Conservation (phyloP, 768 basidiomycete genomes). For the Tylopilus balloui region DNA sequence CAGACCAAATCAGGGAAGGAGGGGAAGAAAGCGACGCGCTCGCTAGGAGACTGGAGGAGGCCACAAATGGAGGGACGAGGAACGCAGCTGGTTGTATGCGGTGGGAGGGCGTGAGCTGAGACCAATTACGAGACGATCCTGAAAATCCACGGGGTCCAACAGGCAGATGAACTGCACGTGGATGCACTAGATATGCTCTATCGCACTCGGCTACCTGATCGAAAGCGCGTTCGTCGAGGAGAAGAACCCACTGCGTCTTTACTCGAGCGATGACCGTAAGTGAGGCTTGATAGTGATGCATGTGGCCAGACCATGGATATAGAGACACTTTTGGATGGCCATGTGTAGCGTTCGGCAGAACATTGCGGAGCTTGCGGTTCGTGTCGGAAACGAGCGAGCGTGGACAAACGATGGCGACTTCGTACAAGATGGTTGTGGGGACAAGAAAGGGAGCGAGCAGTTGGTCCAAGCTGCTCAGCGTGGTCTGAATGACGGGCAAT, state of each 20-base stretch:
- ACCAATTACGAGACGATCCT: constrained; percentile 20
- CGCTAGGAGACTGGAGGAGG: constrained; percentile 32
- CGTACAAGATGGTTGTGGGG: constrained; percentile 33
- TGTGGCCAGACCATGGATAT: constrained; percentile 26
- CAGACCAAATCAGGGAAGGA: constrained; percentile 24
- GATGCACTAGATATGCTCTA: constrained; percentile 39
- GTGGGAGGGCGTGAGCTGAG: constrained; percentile 32
- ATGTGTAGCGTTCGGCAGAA: constrained; percentile 27
- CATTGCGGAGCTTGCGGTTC: constrained; percentile 34
- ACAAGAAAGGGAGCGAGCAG: constrained; percentile 39
- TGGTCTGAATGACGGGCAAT: constrained; percentile 41
- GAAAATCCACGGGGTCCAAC: constrained; percentile 40
- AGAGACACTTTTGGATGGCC: constrained; percentile 44
- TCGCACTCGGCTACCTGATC: constrained; percentile 30
- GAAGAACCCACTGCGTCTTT: constrained; percentile 47
- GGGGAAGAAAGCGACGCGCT: constrained; percentile 14
- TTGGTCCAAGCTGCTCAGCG: constrained; percentile 32
- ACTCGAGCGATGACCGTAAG: constrained; percentile 38
- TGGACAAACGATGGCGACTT: constrained; percentile 48
- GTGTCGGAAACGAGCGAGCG: constrained; percentile 31
- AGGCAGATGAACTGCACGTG: constrained; percentile 34
- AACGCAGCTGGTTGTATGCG: constrained; percentile 40
- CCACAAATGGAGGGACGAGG: constrained; percentile 59
- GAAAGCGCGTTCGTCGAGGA: constrained; percentile 49
- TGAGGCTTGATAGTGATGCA: constrained; percentile 23